These are phyloP conservation scores for Ustilago xerochloae DNA, from an alignment of 1,284 basidiomycete species.

Conservation along the genomic window DNA sequence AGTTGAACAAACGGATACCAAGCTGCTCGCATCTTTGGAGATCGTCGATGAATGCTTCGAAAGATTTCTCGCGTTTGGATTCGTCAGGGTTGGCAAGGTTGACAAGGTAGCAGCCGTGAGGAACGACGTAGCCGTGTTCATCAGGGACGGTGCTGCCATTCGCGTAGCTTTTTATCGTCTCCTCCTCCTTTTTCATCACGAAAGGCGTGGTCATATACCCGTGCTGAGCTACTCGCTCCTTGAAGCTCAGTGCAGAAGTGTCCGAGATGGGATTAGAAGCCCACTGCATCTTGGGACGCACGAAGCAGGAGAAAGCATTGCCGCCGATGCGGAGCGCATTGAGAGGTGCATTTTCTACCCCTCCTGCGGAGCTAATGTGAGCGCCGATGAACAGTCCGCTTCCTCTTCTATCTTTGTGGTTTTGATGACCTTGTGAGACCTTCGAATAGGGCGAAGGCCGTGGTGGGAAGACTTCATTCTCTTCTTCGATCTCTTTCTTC, in stretches of 20 bases:
- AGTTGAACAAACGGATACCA: conserved; percentile 81
- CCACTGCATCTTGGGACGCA: conserved; percentile 87
- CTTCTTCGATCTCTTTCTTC: conserved; percentile 22
- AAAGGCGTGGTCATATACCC: conserved; percentile 12
- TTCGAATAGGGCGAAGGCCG: conserved; percentile 6
- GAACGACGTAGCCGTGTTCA: conserved; percentile 73
- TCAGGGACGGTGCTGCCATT: background rate
- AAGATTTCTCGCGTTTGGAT: conserved; percentile 80
- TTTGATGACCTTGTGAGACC: background rate
- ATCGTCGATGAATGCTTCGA: conserved; percentile 84
- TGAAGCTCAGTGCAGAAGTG: conserved; percentile 70
- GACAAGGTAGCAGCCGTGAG: conserved; percentile 86
- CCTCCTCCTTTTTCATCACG: background rate
- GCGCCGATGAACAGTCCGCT: conserved; percentile 73
- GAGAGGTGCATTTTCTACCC: conserved; percentile 78
- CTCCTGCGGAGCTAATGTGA: conserved; percentile 83
- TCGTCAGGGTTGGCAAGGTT: conserved; percentile 87
- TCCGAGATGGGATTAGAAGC: conserved; percentile 74
- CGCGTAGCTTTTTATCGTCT: background rate
- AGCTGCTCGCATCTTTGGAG: conserved; percentile 82
- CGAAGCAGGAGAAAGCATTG: conserved; percentile 83
- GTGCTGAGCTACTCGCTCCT: conserved; percentile 16
- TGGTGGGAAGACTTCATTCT: conserved; percentile 19
- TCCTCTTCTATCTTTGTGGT: conserved; percentile 9
- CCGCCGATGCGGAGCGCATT: conserved; percentile 77